Evolutionary conservation across 1,284 basidiomycete species (phyloP), one percentile per base, ranked within the genome.

Genomic region (Laetiporus sulphureus): DNA sequence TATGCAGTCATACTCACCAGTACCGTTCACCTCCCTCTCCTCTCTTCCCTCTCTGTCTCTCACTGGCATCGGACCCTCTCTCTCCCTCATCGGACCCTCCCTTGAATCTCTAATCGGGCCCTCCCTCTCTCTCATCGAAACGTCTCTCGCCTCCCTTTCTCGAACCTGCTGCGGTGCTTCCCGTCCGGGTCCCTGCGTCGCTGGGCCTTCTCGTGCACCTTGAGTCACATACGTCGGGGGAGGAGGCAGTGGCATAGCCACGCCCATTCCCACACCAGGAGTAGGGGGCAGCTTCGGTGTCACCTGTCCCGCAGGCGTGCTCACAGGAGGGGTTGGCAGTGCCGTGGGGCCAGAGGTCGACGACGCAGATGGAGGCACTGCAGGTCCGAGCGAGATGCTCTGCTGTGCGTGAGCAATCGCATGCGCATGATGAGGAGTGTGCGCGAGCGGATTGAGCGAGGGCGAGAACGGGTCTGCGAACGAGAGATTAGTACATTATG

Each of bases 251-350:
- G 49, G 51, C 3, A 49, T 38, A 13, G 49, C 21, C 1, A 45
- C 42, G 24, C 42, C 43, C 24, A 46, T 34, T 40, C 37, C 49
- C 45, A 16, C 47, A 30, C 53, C 52, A 4, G 53, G 53, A 10
- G 53, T 48, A 2, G 53, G 55, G 4, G 55, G 55, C 12, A 55
- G 42, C 42, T 57, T 57, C 18, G 54, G 54, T 10, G 54, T 56
- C 35, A 15, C 7, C 18, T 5, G 18, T 8, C 33, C 20, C 8
- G 24, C 45, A 11, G n/a, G 43, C 40, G 4, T 42, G 40, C 27
- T 21, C 36, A 49, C 18, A 20, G 41, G 19, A 42, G 46, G 16
- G 46, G 47, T 2, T 35, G 48, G 5, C 48, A 45, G 7, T 42
- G 53, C 8, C 42, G 51, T 18, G 36, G 47, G 16, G 42, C 49